These are phyloP conservation scores for Ophiorrhiza pumila DNA, from an alignment of 257 asterid genomes.

Conservation along the genomic window DNA sequence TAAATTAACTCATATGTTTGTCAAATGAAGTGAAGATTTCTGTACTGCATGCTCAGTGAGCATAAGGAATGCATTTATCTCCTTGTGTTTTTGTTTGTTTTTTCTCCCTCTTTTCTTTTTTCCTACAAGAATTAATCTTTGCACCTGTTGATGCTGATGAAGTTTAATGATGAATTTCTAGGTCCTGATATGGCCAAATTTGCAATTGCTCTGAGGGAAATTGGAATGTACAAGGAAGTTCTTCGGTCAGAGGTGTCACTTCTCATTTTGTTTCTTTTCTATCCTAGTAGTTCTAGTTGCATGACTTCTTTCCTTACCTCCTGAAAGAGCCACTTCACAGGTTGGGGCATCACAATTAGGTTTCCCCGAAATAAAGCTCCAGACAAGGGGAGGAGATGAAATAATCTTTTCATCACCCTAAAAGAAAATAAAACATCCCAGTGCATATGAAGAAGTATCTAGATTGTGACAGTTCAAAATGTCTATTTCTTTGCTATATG, in stretches of 20 bases:
- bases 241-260: constrained; percentile 76
- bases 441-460: background rate
- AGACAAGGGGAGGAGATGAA: background rate
- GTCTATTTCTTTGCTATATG: background rate
- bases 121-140: background rate
- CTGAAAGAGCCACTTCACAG: background rate
- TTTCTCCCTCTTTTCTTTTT: background rate
- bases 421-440: background rate
- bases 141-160: constrained; percentile 21
- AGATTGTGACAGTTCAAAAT: background rate
- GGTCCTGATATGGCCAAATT: constrained; percentile 93
- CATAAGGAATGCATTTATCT: background rate
- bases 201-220: constrained; percentile 84
- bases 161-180: constrained; percentile 29
- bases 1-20: background rate
- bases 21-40: background rate
- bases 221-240: constrained; percentile 88
- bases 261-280: background rate
- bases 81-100: background rate
- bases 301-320: background rate
- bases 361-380: background rate
- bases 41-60: background rate
- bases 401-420: background rate
- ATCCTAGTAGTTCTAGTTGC: background rate
- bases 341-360: background rate